phyloP scores from a whole-genome alignment of 768 basidiomycete genomes.

The Bullera alba region DNA sequence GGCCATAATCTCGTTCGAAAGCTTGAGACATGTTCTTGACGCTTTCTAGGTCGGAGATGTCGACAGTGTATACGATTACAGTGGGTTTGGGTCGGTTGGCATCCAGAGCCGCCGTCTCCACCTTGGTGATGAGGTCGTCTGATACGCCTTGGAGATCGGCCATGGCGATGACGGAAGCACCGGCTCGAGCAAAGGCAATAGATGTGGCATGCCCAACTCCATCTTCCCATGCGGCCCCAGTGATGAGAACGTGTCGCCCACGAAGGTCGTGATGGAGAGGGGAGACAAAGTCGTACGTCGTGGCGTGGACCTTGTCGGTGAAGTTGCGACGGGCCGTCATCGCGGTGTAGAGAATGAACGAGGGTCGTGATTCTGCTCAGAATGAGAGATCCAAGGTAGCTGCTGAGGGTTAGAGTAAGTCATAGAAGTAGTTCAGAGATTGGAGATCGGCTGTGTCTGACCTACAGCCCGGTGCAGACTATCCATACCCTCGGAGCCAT shows the following conservation, averaged over 20 bases:
- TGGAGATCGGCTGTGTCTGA: too few relatives aligned
- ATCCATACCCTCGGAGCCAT: too few relatives aligned
- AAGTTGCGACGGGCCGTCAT: too few relatives aligned
- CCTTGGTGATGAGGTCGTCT: not conserved
- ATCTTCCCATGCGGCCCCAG: constrained; percentile 6
- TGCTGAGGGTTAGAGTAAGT: too few relatives aligned
- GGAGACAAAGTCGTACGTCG: constrained; percentile 3
- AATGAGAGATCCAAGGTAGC: too few relatives aligned
- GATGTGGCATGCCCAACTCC: constrained; percentile 7
- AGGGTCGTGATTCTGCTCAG: too few relatives aligned
- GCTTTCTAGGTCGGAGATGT: constrained; percentile 1
- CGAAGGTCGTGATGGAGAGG: not conserved
- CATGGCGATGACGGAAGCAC: constrained; percentile 7
- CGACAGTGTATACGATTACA: not conserved
- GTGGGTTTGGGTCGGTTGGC: not conserved
- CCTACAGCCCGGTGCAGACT: too few relatives aligned
- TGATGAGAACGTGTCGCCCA: constrained; percentile 1
- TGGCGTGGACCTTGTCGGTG: not conserved
- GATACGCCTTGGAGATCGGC: not conserved
- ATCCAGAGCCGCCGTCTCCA: not conserved
- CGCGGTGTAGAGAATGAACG: too few relatives aligned
- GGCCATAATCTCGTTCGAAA: not conserved
- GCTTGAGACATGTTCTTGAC: not conserved
- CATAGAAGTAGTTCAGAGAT: too few relatives aligned
- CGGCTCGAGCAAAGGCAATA: constrained; percentile 7